These are phyloP conservation scores for Rhizopogon vulgaris DNA, from an alignment of 768 basidiomycete species.

Conservation along the genomic window DNA sequence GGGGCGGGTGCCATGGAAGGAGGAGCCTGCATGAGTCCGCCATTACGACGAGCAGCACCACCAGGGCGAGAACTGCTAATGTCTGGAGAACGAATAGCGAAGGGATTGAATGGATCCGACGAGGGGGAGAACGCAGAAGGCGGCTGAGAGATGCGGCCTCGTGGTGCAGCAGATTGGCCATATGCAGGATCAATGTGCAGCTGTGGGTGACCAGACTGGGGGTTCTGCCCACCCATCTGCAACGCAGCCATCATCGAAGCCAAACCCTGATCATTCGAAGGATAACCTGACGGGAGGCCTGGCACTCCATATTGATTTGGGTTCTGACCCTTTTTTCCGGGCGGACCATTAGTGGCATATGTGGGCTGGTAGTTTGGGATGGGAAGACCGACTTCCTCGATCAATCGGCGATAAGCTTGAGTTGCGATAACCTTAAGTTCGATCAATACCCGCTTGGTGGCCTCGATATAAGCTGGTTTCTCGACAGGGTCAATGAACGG, in stretches of 20 bases:
- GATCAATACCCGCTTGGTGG: slow-evolving; percentile 85
- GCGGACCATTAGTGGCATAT: slow-evolving; percentile 55
- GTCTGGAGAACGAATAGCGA: slow-evolving; percentile 45
- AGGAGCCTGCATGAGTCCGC: slow-evolving; percentile 24
- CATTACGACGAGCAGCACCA: slow-evolving; percentile 41
- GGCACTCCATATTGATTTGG: slow-evolving; percentile 62
- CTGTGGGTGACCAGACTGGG: slow-evolving; percentile 71
- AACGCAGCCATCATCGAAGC: slow-evolving; percentile 92
- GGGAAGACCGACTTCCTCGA: slow-evolving; percentile 91
- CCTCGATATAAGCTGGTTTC: slow-evolving; percentile 69
- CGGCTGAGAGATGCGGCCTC: slow-evolving; percentile 39
- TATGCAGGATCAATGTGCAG: slow-evolving; percentile 66
- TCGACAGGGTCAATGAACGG: slow-evolving; percentile 71
- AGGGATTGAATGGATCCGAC: slow-evolving; percentile 54
- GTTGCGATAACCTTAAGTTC: slow-evolving; percentile 91
- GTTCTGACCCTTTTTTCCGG: slow-evolving; percentile 50
- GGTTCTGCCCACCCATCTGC: slow-evolving; percentile 86
- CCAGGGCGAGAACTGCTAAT: slow-evolving; percentile 39
- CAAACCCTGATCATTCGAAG: slow-evolving; percentile 76
- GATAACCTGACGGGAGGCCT: slow-evolving; percentile 73
- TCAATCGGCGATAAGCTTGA: slow-evolving; percentile 87
- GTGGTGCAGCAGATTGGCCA: slow-evolving; percentile 37
- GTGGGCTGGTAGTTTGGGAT: slow-evolving; percentile 84
- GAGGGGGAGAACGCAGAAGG: slow-evolving; percentile 44
- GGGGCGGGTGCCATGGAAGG: slow-evolving; percentile 25